phyloP scores from a whole-genome alignment of 495 filamentous ascomycete genomes.

The Bryoglossum gracile region DNA sequence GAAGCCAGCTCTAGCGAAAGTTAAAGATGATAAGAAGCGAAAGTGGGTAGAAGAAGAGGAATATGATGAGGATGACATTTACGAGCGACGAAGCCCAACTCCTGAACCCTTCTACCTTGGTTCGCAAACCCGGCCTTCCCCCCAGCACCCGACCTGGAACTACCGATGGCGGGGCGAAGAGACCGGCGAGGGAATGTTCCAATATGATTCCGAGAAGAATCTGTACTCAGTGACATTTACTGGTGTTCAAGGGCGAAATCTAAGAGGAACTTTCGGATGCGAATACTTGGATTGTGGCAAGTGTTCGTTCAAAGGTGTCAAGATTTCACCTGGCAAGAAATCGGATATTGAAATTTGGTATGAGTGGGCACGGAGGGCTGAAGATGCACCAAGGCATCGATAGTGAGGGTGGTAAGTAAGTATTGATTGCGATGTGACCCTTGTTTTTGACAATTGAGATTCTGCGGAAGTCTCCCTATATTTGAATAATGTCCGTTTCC shows the following conservation, averaged over 20 bases:
- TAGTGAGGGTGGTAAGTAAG: too few relatives aligned
- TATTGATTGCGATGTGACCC: too few relatives aligned
- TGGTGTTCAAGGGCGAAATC: not conserved
- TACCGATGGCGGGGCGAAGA: constrained; percentile 4
- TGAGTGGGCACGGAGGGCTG: too few relatives aligned
- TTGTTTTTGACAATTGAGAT: too few relatives aligned
- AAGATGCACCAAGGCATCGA: too few relatives aligned
- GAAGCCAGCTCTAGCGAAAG: not conserved
- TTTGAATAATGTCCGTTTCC: too few relatives aligned
- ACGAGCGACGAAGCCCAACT: not conserved
- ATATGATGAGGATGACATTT: not conserved
- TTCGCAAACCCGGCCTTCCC: not conserved
- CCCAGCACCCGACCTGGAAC: not conserved
- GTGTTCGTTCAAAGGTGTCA: constrained; percentile 2
- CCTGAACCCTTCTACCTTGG: constrained; percentile 1
- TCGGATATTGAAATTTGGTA: not conserved
- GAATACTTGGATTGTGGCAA: not conserved
- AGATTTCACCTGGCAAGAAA: not conserved
- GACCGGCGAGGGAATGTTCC: not conserved
- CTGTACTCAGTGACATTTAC: not conserved
- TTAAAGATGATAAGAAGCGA: not conserved
- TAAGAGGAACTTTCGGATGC: constrained; percentile 3
- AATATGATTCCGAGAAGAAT: not conserved
- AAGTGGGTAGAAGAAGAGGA: not conserved
- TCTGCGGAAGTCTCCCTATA: too few relatives aligned